Evolutionary conservation across 106 monocot genomes (phyloP).

Genomic region (Platanthera zijinensis): DNA sequence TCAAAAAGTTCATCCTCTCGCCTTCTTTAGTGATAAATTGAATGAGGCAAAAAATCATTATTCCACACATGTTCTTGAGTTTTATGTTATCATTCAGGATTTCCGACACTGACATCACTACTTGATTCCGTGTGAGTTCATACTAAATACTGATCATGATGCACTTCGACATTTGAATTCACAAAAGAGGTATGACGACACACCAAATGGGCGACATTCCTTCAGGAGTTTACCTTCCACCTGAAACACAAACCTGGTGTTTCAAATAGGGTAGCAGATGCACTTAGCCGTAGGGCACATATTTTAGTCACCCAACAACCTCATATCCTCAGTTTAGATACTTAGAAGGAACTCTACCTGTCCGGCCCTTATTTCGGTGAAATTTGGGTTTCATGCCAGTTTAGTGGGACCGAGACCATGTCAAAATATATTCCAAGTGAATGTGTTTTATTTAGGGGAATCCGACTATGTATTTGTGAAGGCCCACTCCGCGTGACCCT

Average conservation of each 20-base stretch:
- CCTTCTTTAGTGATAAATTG: too few relatives aligned
- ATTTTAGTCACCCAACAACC: too few relatives aligned
- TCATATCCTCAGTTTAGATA: too few relatives aligned
- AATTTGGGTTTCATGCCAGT: too few relatives aligned
- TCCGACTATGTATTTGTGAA: neutral
- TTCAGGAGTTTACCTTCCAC: neutral
- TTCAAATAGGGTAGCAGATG: too few relatives aligned
- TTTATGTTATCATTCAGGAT: neutral
- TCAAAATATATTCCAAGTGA: neutral
- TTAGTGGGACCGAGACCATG: neutral
- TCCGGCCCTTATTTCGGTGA: too few relatives aligned
- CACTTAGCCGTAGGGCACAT: too few relatives aligned
- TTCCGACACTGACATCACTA: neutral
- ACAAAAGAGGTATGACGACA: neutral
- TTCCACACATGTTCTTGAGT: too few relatives aligned
- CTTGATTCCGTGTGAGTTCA: neutral
- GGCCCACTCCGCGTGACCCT: neutral
- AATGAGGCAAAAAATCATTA: too few relatives aligned
- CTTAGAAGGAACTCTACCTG: too few relatives aligned
- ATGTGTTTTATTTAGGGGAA: neutral
- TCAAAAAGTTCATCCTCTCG: too few relatives aligned
- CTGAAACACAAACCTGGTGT: neutral
- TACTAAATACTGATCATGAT: neutral
- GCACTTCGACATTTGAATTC: neutral
- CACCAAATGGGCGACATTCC: neutral